Percentiles rank a stretch among this genome's conserved stretches.
Evolutionary conservation across 2,329 filamentous ascomycete genomes (phyloP).

Genomic region (Scleromitrula shiraiana): DNA sequence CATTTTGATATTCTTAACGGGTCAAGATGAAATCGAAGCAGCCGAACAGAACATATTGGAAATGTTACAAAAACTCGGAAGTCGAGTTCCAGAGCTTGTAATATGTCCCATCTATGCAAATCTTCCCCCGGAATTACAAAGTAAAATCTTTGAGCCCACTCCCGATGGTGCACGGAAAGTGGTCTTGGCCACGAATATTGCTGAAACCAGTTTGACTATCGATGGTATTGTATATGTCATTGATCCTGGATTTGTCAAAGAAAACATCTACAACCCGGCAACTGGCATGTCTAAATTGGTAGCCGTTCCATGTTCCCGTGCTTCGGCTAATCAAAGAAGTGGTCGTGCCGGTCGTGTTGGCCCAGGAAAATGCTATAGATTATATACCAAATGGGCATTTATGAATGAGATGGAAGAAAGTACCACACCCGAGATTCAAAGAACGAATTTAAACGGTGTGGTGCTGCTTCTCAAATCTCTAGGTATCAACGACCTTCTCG

Average conservation of each 20-base stretch:
- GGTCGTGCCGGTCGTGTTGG: slow-evolving; percentile 89
- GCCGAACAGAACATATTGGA: slow-evolving; percentile 78
- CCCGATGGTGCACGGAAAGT: slow-evolving; percentile 81
- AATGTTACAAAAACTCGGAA: slow-evolving; percentile 78
- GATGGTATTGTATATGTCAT: slow-evolving; percentile 96
- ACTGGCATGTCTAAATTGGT: slow-evolving; percentile 90
- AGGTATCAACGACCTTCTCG: slow-evolving; percentile 83
- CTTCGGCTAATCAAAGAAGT: slow-evolving; percentile 85
- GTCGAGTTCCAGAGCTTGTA: slow-evolving; percentile 75
- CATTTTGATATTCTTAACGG: slow-evolving; percentile 89
- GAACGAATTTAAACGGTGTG: slow-evolving; percentile 77
- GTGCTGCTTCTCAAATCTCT: slow-evolving; percentile 82
- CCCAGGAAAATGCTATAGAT: slow-evolving; percentile 83
- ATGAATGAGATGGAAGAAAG: slow-evolving; percentile 92
- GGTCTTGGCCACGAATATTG: slow-evolving; percentile 92
- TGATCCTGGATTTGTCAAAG: slow-evolving; percentile 90
- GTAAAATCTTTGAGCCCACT: slow-evolving; percentile 91
- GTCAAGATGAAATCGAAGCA: slow-evolving; percentile 91
- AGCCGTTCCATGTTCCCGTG: slow-evolving; percentile 83
- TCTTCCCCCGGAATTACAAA: slow-evolving; percentile 80
- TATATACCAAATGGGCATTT: slow-evolving; percentile 91
- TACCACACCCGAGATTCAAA: slow-evolving; percentile 86
- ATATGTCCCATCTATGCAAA: slow-evolving; percentile 94
- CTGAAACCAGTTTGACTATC: slow-evolving; percentile 90
- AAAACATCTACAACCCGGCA: slow-evolving; percentile 85